phyloP scores from a whole-genome alignment of 768 basidiomycete species.

The Suillus bovinus region DNA sequence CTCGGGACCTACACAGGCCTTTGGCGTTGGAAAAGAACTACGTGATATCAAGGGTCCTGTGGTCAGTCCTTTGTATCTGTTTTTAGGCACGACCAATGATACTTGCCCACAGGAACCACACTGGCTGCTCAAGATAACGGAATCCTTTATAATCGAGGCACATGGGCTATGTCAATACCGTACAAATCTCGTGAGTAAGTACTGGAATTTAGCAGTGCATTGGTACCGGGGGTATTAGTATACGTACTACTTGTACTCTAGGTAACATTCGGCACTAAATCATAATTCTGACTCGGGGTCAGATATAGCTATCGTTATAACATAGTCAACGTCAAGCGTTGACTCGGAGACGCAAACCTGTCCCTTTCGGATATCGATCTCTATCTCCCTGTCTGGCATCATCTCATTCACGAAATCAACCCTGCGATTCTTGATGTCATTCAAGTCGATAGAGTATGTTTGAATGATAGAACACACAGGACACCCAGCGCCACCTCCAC shows the following conservation, averaged over 20 bases:
- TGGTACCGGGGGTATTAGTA: no score
- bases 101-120: background rate
- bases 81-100: background rate
- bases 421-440: background rate
- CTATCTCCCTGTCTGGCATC: background rate
- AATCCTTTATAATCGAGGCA: background rate
- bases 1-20: background rate
- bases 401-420: background rate
- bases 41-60: background rate
- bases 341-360: background rate
- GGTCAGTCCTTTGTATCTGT: background rate
- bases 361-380: background rate
- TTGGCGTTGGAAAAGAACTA: background rate
- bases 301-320: background rate
- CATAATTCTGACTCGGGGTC: background rate
- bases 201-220: no score
- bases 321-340: background rate
- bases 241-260: background rate
- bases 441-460: background rate
- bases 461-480: constrained; percentile 4
- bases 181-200: background rate
- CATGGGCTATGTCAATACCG: background rate
- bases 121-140: background rate
- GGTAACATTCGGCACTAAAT: background rate
- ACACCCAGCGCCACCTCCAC: background rate